Conservation (phyloP, 169 alveolate genomes). For the Miamiensis avidus region DNA sequence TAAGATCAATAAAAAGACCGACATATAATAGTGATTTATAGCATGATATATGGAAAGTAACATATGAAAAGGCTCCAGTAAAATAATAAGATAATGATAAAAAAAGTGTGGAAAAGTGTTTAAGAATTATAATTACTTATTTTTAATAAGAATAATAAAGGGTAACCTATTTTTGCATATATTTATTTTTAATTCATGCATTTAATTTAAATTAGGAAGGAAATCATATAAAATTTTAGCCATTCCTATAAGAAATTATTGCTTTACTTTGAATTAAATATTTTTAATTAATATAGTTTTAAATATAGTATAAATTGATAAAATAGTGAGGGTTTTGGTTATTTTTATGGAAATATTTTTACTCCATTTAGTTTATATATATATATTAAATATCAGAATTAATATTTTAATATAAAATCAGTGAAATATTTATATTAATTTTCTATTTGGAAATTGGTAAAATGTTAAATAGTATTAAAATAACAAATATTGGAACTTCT, state of each 20-base stretch:
- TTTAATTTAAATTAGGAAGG: not conserved
- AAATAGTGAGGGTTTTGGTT: not conserved
- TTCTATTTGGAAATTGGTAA: no score
- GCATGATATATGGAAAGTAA: not conserved
- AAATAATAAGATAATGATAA: no score
- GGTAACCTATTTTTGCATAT: not conserved
- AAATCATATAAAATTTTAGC: not conserved
- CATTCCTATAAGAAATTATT: not conserved
- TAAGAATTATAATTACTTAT: not conserved
- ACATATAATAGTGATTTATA: not conserved
- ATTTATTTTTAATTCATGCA: no score
- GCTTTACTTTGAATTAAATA: not conserved
- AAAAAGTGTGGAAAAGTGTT: not conserved
- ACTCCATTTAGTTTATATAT: not conserved
- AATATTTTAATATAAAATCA: no score
- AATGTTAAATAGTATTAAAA: no score
- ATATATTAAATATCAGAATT: no score
- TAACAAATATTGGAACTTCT: no score
- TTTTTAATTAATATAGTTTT: no score
- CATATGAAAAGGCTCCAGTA: not conserved
- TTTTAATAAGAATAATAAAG: not conserved
- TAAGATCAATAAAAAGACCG: not conserved
- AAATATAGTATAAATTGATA: not conserved
- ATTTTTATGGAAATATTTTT: no score
- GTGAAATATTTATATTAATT: no score